A percentile compares a stretch with the other conserved stretches of the same genome.
Conservation (phyloP, 2,329 filamentous ascomycete species). For the Tympanopsis confertula region DNA sequence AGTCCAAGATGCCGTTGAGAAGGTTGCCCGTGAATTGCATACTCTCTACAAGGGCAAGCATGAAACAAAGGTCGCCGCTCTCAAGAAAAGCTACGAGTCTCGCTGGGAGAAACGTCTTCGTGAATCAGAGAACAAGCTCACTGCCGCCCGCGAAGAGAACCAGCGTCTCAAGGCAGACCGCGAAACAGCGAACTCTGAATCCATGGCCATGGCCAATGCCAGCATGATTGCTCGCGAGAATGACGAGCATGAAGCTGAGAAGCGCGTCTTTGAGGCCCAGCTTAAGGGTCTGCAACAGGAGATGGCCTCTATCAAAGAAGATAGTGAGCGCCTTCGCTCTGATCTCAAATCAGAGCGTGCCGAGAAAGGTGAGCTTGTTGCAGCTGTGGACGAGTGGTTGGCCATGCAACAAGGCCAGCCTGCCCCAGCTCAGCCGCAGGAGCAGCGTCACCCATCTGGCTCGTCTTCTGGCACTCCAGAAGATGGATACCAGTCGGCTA, state of each 20-base stretch:
- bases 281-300: constrained; percentile 1
- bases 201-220: neutral
- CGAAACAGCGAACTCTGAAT: neutral
- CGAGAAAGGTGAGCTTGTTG: constrained; percentile 42
- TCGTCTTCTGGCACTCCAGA: neutral
- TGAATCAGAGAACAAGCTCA: constrained; percentile 43
- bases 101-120: constrained; percentile 51
- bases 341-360: constrained; percentile 37
- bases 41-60: constrained; percentile 59
- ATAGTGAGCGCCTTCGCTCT: constrained; percentile 37
- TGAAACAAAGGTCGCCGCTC: constrained; percentile 55
- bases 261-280: neutral
- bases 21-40: constrained; percentile 56
- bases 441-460: neutral
- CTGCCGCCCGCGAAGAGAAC: constrained; percentile 39
- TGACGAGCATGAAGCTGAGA: constrained; percentile 1
- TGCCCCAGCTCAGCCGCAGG: constrained; percentile 6
- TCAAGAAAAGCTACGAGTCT: constrained; percentile 41
- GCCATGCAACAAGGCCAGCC: constrained; percentile 27
- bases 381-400: constrained; percentile 42
- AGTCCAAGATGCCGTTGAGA: constrained; percentile 47
- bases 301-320: constrained; percentile 34
- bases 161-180: constrained; percentile 16
- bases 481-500: neutral
- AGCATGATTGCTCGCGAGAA: neutral